Conservation (phyloP, 768 basidiomycete genomes). For the Cystofilobasidium bisporidii region DNA sequence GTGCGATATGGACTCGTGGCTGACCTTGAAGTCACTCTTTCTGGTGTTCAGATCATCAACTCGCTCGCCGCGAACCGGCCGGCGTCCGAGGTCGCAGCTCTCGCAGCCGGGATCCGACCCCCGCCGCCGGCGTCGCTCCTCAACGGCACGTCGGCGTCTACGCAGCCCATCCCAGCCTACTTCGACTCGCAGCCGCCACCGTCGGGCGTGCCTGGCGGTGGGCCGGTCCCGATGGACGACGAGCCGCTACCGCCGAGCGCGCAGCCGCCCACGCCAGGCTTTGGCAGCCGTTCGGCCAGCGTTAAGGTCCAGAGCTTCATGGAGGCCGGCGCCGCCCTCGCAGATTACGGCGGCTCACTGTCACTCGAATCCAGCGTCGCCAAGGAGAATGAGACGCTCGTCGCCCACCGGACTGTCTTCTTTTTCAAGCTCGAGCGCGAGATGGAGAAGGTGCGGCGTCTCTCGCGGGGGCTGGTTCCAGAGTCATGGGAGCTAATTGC, state of each 20-base stretch:
- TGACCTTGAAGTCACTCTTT: too few relatives aligned
- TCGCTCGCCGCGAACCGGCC: constrained; percentile 83
- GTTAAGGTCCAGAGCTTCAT: constrained; percentile 4
- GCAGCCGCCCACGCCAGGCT: constrained; percentile 23
- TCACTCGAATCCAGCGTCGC: not conserved
- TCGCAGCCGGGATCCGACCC: constrained; percentile 73
- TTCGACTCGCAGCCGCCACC: not conserved
- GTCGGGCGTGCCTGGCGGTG: not conserved
- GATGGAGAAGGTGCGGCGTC: constrained; percentile 70
- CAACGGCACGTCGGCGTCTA: constrained; percentile 36
- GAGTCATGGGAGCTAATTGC: too few relatives aligned
- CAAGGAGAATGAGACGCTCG: constrained; percentile 70
- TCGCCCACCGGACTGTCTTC: constrained; percentile 91
- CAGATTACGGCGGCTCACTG: not conserved
- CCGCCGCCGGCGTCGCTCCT: constrained; percentile 43
- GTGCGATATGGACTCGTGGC: too few relatives aligned
- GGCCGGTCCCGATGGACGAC: not conserved
- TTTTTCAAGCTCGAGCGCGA: constrained; percentile 98
- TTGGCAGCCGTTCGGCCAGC: constrained; percentile 5
- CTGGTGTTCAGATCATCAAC: constrained; percentile 67
- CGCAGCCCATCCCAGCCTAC: constrained; percentile 10
- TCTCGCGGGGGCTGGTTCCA: not conserved
- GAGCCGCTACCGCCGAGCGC: constrained; percentile 14
- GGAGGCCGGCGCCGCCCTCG: not conserved
- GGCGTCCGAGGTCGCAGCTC: constrained; percentile 75